Base-by-base conservation (phyloP, 2,329 filamentous ascomycete genomes). In the Fusarium ambrosium region DNA sequence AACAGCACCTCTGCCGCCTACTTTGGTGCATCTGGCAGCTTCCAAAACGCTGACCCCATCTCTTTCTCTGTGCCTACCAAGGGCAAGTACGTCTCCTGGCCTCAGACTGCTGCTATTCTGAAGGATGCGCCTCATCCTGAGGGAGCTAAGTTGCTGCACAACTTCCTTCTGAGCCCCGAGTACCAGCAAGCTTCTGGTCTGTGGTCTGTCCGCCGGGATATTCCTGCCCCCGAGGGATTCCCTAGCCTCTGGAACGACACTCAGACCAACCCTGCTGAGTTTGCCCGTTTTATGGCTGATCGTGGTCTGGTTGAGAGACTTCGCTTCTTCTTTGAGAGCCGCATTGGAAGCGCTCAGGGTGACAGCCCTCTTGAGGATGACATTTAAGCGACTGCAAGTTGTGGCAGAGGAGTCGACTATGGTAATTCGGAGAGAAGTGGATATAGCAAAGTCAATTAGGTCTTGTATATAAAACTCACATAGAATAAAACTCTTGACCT, bases 71-170 rank as follows among this genome's bases (percentile, higher is more conserved):
- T 81, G 14, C 84, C 86, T 1, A 81, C 73, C 14, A 70, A 82
- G n/a, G 85, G 81, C 8, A 70, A 81, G 56, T 88, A 85, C 68
- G 84, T 87, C 8, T 82, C 82, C 4, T 90, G 88, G 88, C 72
- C 86, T 0, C 87, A 89, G 72, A 83, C 78, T 0, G 86, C 79
- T 2, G 88, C 82, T 1, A 89, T 90, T 66, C 80, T 87, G 34
- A 85, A 84, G 63, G 79, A 86, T 34, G 86, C 88, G 0, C 85
- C 86, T 0, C 86, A 87, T 60, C 86, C 86, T 0, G 87, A 89
- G 77, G 83, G 83, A 36, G 86, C 88, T 32, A 89, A 88, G 80
- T 79, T 89, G 29, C 82, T 89, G 10, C 83, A 86, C 73, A 86
- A 82, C 75, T 89, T 79, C 74, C 68, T 89, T 7, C 77, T 89